Base-by-base conservation (phyloP, 2,329 filamentous ascomycete species). In the Amphichorda felina region DNA sequence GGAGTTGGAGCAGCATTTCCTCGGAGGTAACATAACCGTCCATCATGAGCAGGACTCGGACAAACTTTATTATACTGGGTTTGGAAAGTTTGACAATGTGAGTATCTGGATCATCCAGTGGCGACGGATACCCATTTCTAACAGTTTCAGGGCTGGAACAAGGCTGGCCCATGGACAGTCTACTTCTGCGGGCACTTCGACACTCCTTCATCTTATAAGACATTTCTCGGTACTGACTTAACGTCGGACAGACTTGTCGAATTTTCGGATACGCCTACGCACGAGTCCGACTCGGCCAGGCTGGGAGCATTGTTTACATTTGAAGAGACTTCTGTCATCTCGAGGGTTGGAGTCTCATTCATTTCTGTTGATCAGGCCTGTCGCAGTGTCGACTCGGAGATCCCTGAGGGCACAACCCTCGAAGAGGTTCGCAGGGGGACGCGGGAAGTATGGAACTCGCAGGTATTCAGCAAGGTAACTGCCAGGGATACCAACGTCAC, bases 261-360 rank as follows among this genome's bases (percentile, higher is more conserved):
- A 8, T 63, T 57, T 30, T 48, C 45, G 39, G 53, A 50, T 15
- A 42, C 47, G 30, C 44, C 45, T 15, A 51, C 35, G 13, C 55
- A 57, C 36, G 55, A 46, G 21, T 68, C 46, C 5, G 40, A 45
- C 1, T 40, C 51, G 1, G 59, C 62, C 6, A 56, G 63, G 2
- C 53, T 73, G 3, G 63, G 65, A 0, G 66, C 62, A 2, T 55
- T 79, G 0, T 79, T 77, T 49, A 63, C 65, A 0, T 80, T 80
- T 40, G 41, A 57, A 8, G 48, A 56, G 1, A 49, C 53, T 2
- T 43, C 54, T 2, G 57, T 80, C 2, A 62, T 56, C 2, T 79
- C 76, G 2, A 63, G 72, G 2, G 74, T 82, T 0, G 79, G 79
- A 2, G 71, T 82, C 9, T 82, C 76, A 0, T 82, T 79, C 55